Conservation (phyloP, 208 protist genomes). For the Angomonas ambiguus region DNA sequence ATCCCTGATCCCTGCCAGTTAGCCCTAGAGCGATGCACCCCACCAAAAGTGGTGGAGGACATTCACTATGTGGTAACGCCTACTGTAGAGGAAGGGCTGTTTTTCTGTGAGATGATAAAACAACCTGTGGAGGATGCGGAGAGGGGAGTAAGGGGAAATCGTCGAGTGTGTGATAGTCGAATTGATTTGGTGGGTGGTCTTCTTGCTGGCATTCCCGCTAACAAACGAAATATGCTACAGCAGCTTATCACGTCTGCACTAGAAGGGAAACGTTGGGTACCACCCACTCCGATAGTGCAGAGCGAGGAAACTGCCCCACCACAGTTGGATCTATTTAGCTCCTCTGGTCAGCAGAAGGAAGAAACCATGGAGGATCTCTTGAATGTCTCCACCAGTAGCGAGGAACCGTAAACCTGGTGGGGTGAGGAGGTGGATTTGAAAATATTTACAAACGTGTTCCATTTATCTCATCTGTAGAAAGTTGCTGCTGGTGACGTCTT, state of each 20-base stretch:
- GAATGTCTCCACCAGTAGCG: not conserved
- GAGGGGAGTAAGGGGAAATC: not conserved
- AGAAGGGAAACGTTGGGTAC: not conserved
- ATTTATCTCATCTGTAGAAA: no score
- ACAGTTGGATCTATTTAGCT: not conserved
- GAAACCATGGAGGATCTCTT: conserved; percentile 3
- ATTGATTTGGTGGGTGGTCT: conserved; percentile 3
- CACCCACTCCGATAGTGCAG: not conserved
- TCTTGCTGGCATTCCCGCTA: not conserved
- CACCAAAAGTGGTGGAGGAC: conserved; percentile 21
- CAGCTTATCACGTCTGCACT: not conserved
- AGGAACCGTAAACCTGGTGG: not conserved
- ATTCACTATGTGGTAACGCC: conserved; percentile 41
- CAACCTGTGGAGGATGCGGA: not conserved
- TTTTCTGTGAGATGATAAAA: conserved; percentile 11
- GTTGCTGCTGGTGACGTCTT: conserved; percentile 16
- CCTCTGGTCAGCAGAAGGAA: not conserved
- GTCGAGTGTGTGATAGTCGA: not conserved
- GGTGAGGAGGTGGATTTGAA: no score
- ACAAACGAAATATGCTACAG: not conserved
- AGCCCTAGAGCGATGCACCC: conserved; percentile 30
- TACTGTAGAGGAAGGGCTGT: conserved; percentile 1
- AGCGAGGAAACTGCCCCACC: not conserved
- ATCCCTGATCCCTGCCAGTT: conserved; percentile 10
- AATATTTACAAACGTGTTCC: no score